A percentile compares a stretch with the other conserved stretches of the same genome.
These are phyloP conservation scores for Pseudognaphalium luteoalbum DNA, from an alignment of 129 eudicot species.

Conservation along the genomic window DNA sequence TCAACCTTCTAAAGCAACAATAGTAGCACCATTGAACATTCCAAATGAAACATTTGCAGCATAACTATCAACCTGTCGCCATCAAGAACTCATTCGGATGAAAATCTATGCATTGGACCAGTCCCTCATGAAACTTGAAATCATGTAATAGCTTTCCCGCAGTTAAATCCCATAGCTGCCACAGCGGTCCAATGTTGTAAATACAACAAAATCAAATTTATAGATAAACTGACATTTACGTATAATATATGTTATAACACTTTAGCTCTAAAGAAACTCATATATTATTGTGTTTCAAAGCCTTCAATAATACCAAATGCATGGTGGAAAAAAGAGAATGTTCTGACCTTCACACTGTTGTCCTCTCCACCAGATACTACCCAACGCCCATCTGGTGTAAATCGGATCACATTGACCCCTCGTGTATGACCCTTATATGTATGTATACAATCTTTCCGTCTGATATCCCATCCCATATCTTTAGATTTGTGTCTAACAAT, in stretches of 20 bases:
- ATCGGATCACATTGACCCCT: slow-evolving; percentile 91
- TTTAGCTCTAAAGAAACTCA: not conserved
- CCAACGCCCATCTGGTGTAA: slow-evolving; percentile 99
- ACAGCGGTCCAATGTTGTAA: slow-evolving; percentile 15
- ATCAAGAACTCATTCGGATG: slow-evolving; percentile 96
- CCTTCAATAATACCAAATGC: slow-evolving; percentile 4
- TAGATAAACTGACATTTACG: not conserved
- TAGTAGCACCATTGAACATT: not conserved
- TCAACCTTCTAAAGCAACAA: slow-evolving; percentile 12
- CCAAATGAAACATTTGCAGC: slow-evolving; percentile 17
- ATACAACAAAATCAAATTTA: slow-evolving; percentile 6
- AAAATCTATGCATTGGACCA: slow-evolving; percentile 90
- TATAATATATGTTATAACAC: slow-evolving; percentile 1
- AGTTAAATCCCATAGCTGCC: slow-evolving; percentile 97
- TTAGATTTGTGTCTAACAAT: slow-evolving; percentile 88
- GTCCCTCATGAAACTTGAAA: slow-evolving; percentile 94
- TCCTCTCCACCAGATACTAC: slow-evolving; percentile 99
- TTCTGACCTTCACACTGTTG: slow-evolving; percentile 83
- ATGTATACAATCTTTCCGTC: slow-evolving; percentile 95
- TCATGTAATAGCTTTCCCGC: slow-evolving; percentile 97
- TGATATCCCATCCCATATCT: slow-evolving; percentile 99
- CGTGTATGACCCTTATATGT: slow-evolving; percentile 98
- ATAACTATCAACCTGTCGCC: slow-evolving; percentile 77
- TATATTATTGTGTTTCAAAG: not conserved
- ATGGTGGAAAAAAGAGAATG: slow-evolving; percentile 9